Evolutionary conservation across 192 early-diverging fungal genomes (phyloP).

Genomic region (Gaertneriomyces sp.): DNA sequence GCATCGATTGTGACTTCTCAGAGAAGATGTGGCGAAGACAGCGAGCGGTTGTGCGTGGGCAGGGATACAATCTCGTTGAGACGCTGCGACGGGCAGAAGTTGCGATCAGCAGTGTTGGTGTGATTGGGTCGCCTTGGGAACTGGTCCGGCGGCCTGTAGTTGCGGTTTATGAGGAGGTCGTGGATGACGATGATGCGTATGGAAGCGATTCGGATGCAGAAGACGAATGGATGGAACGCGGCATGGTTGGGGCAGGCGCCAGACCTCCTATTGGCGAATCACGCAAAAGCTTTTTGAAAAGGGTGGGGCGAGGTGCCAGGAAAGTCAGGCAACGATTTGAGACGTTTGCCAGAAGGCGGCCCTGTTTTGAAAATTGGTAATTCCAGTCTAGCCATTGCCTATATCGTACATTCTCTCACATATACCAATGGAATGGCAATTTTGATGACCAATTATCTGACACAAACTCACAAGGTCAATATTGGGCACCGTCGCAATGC

Average conservation of each 20-base stretch:
- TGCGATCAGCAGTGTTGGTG: conserved; percentile 19
- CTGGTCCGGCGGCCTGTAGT: conserved; percentile 49
- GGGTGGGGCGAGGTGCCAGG: conserved; percentile 24
- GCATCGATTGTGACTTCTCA: conserved; percentile 73
- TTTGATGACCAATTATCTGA: too few relatives aligned
- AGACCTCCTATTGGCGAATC: too few relatives aligned
- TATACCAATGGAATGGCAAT: too few relatives aligned
- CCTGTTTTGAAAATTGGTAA: conserved; percentile 44
- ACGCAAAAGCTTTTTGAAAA: conserved; percentile 19
- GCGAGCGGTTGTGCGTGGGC: conserved; percentile 77
- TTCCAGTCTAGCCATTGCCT: too few relatives aligned
- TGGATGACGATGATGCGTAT: conserved; percentile 27
- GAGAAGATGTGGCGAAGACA: conserved; percentile 77
- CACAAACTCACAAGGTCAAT: too few relatives aligned
- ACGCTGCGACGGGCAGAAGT: conserved; percentile 52
- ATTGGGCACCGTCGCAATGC: too few relatives aligned
- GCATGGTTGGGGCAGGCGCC: conserved; percentile 12
- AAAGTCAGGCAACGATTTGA: conserved; percentile 47
- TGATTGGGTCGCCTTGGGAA: conserved; percentile 35
- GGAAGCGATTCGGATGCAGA: conserved; percentile 21
- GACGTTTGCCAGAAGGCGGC: conserved; percentile 45
- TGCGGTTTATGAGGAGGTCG: conserved; percentile 45
- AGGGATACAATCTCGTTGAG: conserved; percentile 81
- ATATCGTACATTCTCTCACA: too few relatives aligned
- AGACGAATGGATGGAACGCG: conserved; percentile 21